These are phyloP conservation scores for Saccharomyces mikatae DNA, from an alignment of 805 yeast genomes.

Conservation along the genomic window DNA sequence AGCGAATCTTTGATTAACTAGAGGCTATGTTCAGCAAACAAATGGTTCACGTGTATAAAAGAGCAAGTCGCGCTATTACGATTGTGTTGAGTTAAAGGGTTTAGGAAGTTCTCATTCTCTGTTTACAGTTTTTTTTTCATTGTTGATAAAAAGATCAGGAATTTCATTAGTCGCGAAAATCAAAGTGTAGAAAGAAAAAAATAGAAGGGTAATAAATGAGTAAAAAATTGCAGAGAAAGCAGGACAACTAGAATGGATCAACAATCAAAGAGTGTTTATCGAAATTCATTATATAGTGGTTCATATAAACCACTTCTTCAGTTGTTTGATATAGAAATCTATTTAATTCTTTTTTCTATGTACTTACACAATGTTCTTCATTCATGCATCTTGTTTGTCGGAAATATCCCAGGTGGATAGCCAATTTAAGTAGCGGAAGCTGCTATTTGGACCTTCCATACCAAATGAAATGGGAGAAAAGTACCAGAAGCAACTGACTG, in stretches of 20 bases:
- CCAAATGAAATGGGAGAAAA: constrained; percentile 62
- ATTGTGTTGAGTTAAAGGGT: background rate
- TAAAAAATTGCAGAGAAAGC: background rate
- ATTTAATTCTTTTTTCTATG: background rate
- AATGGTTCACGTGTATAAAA: background rate
- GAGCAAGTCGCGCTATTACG: background rate
- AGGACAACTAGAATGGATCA: background rate
- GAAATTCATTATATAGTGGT: background rate
- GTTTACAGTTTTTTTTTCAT: background rate
- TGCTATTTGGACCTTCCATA: constrained; percentile 41
- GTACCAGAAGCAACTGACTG: constrained; percentile 49
- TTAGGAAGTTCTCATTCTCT: background rate
- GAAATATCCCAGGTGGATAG: constrained; percentile 40
- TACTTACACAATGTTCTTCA: background rate
- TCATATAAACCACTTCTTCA: background rate
- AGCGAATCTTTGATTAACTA: background rate
- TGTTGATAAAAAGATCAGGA: background rate
- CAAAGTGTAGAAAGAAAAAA: background rate
- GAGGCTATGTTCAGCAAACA: background rate
- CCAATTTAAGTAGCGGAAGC: constrained; percentile 42
- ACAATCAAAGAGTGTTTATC: background rate
- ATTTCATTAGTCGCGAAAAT: background rate
- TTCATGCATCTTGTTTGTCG: constrained; percentile 7
- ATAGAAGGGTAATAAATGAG: background rate
- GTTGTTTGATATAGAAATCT: background rate